phyloP scores from a whole-genome alignment of 2,329 filamentous ascomycete species.

The Exophiala mesophila region DNA sequence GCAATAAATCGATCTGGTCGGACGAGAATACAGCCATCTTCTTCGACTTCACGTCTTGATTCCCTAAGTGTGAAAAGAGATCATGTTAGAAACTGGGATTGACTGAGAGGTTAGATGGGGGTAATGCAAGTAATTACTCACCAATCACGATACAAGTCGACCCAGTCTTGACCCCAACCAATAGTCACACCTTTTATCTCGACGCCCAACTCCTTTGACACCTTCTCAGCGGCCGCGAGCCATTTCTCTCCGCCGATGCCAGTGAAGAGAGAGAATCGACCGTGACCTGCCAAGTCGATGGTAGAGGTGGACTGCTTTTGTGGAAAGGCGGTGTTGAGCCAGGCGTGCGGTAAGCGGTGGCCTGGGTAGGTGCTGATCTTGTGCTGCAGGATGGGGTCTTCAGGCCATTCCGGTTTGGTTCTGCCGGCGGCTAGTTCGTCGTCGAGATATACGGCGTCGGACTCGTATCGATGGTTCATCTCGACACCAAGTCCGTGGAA shows the following conservation, averaged over 20 bases:
- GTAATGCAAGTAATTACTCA: constrained; percentile 17
- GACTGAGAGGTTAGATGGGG: too few species aligned
- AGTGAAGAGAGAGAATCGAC: constrained; percentile 47
- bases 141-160: constrained; percentile 62
- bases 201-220: constrained; percentile 40
- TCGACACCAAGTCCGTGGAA: constrained; percentile 55
- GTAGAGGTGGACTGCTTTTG: constrained; percentile 47
- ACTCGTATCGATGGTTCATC: constrained; percentile 54
- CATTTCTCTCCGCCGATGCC: constrained; percentile 55
- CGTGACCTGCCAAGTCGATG: constrained; percentile 56
- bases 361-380: constrained; percentile 55
- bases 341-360: constrained; percentile 56
- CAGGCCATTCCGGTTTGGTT: constrained; percentile 20
- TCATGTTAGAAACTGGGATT: neutral
- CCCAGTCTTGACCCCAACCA: constrained; percentile 55
- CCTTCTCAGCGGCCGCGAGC: constrained; percentile 45
- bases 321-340: constrained; percentile 51
- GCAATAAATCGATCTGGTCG: constrained; percentile 57
- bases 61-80: too few species aligned
- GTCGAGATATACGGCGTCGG: constrained; percentile 39
- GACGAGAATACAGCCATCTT: constrained; percentile 55
- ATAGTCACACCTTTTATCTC: constrained; percentile 49
- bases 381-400: constrained; percentile 42
- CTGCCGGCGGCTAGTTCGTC: constrained; percentile 36
- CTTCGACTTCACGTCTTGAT: constrained; percentile 48